Conservation (phyloP, 768 basidiomycete genomes). For the Suillus discolor region DNA sequence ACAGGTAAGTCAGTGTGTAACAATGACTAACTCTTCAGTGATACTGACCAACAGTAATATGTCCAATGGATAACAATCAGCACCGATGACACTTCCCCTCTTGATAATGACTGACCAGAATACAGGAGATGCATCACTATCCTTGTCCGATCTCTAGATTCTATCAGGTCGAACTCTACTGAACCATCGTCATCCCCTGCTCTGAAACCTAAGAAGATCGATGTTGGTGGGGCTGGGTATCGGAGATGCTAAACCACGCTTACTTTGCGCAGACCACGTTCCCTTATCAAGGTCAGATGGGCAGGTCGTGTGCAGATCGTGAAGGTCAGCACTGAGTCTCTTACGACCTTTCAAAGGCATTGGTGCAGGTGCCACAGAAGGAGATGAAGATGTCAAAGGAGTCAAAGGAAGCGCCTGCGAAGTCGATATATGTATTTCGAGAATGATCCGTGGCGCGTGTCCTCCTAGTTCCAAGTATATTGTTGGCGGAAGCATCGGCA, state of each 20-base stretch:
- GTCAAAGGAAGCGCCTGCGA: background rate
- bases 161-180: slow-evolving; percentile 50
- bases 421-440: too few relatives aligned
- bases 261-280: slow-evolving; percentile 46
- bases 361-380: background rate
- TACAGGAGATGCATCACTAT: slow-evolving; percentile 47
- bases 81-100: background rate
- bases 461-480: background rate
- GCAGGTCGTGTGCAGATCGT: slow-evolving; percentile 44
- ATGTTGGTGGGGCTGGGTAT: background rate
- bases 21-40: background rate
- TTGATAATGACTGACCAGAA: slow-evolving; percentile 41
- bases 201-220: slow-evolving; percentile 41
- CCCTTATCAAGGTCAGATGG: slow-evolving; percentile 37
- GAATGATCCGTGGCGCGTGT: background rate
- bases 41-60: slow-evolving; percentile 59
- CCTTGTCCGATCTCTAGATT: slow-evolving; percentile 36
- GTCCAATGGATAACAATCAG: slow-evolving; percentile 37
- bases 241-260: slow-evolving; percentile 16
- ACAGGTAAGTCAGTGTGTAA: background rate
- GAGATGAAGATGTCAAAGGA: background rate
- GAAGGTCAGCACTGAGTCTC: slow-evolving; percentile 59
- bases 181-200: slow-evolving; percentile 66
- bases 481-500: background rate
- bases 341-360: slow-evolving; percentile 52